A percentile compares a stretch with the other conserved stretches of the same genome.
Conservation (phyloP, 2,329 filamentous ascomycete species). For the Fusarium sulawesiense region DNA sequence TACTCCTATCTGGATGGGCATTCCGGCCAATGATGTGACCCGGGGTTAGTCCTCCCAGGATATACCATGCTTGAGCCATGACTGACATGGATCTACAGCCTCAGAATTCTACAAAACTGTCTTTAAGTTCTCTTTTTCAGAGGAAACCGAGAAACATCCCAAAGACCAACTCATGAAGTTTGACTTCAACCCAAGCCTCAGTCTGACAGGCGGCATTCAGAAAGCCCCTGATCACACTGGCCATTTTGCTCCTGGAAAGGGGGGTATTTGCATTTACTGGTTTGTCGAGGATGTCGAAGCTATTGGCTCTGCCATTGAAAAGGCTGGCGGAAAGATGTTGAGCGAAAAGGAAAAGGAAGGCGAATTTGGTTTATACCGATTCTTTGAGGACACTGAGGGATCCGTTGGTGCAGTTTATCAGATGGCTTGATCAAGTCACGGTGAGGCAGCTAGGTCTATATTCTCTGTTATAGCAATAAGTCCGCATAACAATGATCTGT, state of each 20-base stretch:
- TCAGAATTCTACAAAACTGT: conserved; percentile 46
- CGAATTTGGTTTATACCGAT: conserved; percentile 44
- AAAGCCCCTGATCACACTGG: conserved; percentile 44
- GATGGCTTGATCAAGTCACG: conserved; percentile 25
- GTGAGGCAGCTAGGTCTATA: neutral
- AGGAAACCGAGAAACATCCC: conserved; percentile 16
- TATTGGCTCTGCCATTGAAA: conserved; percentile 41
- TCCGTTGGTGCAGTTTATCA: conserved; percentile 49
- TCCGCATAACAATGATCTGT: neutral
- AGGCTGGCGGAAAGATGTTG: conserved; percentile 48
- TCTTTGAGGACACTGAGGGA: conserved; percentile 50
- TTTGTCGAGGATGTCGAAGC: conserved; percentile 48
- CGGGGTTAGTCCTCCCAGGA: conserved; percentile 39
- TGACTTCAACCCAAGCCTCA: conserved; percentile 47
- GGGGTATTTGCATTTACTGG: conserved; percentile 47
- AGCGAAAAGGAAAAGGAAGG: conserved; percentile 46
- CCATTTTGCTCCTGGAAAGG: conserved; percentile 42
- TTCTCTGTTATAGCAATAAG: neutral
- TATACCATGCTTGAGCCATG: neutral
- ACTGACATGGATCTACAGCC: conserved; percentile 30
- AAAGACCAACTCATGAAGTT: conserved; percentile 41
- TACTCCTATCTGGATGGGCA: conserved; percentile 46
- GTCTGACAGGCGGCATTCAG: conserved; percentile 46
- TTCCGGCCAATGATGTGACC: conserved; percentile 45
- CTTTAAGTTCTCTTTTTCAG: conserved; percentile 46